Evolutionary conservation across 2,329 filamentous ascomycete species (phyloP).

Genomic region (Diplodia sapinea): DNA sequence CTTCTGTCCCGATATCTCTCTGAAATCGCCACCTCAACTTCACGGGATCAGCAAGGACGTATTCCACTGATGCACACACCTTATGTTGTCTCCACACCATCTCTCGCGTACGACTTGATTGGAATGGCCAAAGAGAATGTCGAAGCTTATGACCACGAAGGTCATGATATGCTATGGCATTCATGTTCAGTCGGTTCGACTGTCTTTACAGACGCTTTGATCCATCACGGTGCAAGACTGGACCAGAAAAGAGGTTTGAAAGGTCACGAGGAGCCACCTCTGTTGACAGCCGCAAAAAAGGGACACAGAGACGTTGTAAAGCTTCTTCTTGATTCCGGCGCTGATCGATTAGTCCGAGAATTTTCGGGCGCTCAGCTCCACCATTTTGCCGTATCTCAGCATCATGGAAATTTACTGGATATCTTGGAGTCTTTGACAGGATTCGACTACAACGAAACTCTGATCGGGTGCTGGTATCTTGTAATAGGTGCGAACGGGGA

Average conservation of each 20-base stretch:
- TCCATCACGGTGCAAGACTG: not conserved
- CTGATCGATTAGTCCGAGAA: not conserved
- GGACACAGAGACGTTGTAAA: not conserved
- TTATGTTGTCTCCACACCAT: not conserved
- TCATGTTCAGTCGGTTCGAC: not conserved
- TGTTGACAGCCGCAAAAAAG: not conserved
- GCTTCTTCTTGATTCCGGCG: not conserved
- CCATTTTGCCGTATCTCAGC: not conserved
- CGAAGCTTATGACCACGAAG: not conserved
- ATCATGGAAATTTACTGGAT: not conserved
- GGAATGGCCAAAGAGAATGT: not conserved
- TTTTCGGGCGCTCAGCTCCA: not conserved
- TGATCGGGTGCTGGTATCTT: not conserved
- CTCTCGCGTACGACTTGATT: not conserved
- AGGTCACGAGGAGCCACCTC: not conserved
- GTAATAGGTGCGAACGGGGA: too few relatives aligned
- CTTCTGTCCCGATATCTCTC: not conserved
- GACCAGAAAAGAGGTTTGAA: not conserved
- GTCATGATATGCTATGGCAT: not conserved
- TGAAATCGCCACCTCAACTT: not conserved
- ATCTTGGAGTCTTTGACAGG: not conserved
- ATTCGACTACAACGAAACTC: not conserved
- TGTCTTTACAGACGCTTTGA: not conserved
- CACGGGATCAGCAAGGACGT: not conserved
- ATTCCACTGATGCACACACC: not conserved